Evolutionary conservation across 2,329 filamentous ascomycete genomes (phyloP), one percentile per base, ranked within the genome.

Genomic region (Alternaria incomplexa): DNA sequence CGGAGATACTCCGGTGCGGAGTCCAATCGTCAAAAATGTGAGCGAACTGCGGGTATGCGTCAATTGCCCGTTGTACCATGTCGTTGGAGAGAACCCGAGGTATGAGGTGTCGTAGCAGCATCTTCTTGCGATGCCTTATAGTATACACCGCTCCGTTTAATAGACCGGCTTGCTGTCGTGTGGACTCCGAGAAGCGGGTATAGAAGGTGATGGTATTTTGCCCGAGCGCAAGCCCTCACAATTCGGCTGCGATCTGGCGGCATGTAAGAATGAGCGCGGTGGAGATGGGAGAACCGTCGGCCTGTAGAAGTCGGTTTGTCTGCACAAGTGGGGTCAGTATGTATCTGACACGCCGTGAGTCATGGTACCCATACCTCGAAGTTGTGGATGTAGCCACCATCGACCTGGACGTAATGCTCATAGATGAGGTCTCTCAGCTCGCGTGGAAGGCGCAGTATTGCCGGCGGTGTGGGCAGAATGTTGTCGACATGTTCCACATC

Each of bases 1-100:
- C 30, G 13, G 6, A 0, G 7, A 36, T 15, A 2, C 0, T 0
- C 30, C 2, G 30, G 30, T 15, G 30, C 13, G 30, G 30, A 0
- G 7, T 36, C 30, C 30, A 36, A 2, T 1, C 30, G 30, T 36
- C 6, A 15, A 36, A 36, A 0, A 36, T 3, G 1, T 9, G 30
- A 8, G 30, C 13, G 30, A 36, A 36, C 2, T 36, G 30, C 30
- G 30, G 30, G 30, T 8, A 36, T 15, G 30, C 30, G 30, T 8
- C 6, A 1, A 4, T 36, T 36, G 30, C 30, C 30, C 30, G 8
- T 36, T 36, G 30, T 15, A 36, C 30, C 13, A 36, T 36, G 6
- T 36, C 30, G 30, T 32, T 4, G 3, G 30, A 32, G 3, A 36
- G 30, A 36, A 36, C 13, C 13, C 30, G 30, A 36, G 30, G 30